phyloP scores from a whole-genome alignment of 129 eudicot genomes.

The Cynara cardunculus region DNA sequence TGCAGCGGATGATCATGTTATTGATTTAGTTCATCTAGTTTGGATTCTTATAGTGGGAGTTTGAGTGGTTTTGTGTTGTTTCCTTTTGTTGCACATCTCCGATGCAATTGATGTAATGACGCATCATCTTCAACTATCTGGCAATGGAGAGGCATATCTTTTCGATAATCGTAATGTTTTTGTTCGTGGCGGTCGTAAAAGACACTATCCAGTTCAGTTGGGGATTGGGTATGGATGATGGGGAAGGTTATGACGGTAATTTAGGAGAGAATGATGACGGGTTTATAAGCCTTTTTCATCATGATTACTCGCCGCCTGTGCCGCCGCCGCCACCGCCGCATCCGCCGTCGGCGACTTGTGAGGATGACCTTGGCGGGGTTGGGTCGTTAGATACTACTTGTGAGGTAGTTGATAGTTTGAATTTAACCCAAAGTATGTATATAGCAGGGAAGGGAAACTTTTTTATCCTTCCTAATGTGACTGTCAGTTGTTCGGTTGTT shows the following conservation, averaged over 20 bases:
- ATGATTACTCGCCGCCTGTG: slow-evolving; percentile 93
- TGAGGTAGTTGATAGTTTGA: slow-evolving; percentile 69
- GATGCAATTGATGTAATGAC: slow-evolving; percentile 40
- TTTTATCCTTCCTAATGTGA: slow-evolving; percentile 69
- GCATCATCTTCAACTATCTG: slow-evolving; percentile 19
- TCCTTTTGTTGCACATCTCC: not conserved
- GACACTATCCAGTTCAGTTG: not conserved
- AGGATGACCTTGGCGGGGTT: slow-evolving; percentile 77
- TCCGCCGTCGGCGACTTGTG: slow-evolving; percentile 81
- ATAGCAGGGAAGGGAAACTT: slow-evolving; percentile 87
- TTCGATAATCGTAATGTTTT: slow-evolving; percentile 3
- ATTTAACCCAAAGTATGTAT: slow-evolving; percentile 61
- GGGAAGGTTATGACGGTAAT: slow-evolving; percentile 12
- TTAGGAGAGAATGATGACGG: slow-evolving; percentile 17
- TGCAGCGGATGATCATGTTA: not conserved
- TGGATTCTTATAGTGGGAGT: not conserved
- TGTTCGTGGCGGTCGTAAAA: not conserved
- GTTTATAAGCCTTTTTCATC: slow-evolving; percentile 43
- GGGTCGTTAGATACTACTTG: slow-evolving; percentile 92
- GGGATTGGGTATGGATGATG: slow-evolving; percentile 16
- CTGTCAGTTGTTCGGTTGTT: slow-evolving; percentile 44
- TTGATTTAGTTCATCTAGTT: slow-evolving; percentile 11
- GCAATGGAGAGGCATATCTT: slow-evolving; percentile 22
- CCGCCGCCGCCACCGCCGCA: slow-evolving; percentile 99
- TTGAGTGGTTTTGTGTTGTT: not conserved